Evolutionary conservation across 306 rosid species (phyloP).

Genomic region (Lathyrus aphaca): DNA sequence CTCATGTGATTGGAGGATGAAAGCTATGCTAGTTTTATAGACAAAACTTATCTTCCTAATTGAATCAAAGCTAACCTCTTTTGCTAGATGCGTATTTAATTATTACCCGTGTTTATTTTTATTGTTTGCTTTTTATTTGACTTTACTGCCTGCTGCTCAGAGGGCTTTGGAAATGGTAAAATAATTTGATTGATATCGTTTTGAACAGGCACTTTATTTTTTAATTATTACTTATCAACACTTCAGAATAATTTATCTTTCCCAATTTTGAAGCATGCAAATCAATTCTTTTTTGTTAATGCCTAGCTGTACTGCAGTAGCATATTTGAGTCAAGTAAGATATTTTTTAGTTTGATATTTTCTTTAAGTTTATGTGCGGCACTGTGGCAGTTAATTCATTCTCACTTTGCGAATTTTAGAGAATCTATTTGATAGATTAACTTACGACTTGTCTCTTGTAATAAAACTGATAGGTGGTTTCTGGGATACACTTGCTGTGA

Average conservation of each 20-base stretch:
- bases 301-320: neutral
- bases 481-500: constrained; percentile 96
- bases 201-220: neutral
- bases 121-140: constrained; percentile 12
- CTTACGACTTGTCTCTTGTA: constrained; percentile 38
- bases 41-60: constrained; percentile 13
- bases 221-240: neutral
- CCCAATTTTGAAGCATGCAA: constrained; percentile 9
- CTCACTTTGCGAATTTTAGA: neutral
- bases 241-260: constrained; percentile 1
- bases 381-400: constrained; percentile 18
- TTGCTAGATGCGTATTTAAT: neutral
- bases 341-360: constrained; percentile 3
- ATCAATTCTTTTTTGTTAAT: constrained; percentile 7
- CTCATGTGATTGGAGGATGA: constrained; percentile 10
- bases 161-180: constrained; percentile 17
- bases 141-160: neutral
- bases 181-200: neutral
- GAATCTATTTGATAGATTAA: constrained; percentile 15
- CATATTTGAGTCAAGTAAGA: neutral
- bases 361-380: neutral
- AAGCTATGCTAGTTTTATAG: constrained; percentile 24
- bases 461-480: constrained; percentile 75
- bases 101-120: constrained; percentile 9
- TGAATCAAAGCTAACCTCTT: neutral